Evolutionary conservation across 371 early-diverging fungal genomes (phyloP).

Genomic region (Rhizomucor miehei): DNA sequence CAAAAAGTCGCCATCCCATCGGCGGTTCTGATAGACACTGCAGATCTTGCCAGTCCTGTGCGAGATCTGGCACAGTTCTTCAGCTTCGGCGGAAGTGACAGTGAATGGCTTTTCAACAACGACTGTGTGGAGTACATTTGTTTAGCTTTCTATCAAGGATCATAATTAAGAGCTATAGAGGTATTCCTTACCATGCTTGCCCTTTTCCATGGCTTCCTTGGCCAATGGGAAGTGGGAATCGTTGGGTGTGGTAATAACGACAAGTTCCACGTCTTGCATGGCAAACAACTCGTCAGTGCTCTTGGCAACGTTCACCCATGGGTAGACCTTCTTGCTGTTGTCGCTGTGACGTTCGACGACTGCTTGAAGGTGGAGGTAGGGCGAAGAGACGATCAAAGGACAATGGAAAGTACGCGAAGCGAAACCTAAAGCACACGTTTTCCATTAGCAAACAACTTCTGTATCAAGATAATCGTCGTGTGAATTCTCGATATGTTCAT

Average conservation of each 20-base stretch:
- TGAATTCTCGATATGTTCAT: too few relatives aligned
- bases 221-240: slow-evolving; percentile 64
- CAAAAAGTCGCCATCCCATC: slow-evolving; percentile 83
- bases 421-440: slow-evolving; percentile 17
- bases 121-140: slow-evolving; percentile 20
- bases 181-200: slow-evolving; percentile 61
- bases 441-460: background rate
- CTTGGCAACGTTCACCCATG: slow-evolving; percentile 49
- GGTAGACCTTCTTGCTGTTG: slow-evolving; percentile 44
- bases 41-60: slow-evolving; percentile 56
- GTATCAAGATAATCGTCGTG: background rate
- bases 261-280: slow-evolving; percentile 55
- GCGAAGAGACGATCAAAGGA: slow-evolving; percentile 59
- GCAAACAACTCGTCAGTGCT: slow-evolving; percentile 57
- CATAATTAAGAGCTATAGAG: too few relatives aligned
- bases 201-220: slow-evolving; percentile 58
- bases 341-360: slow-evolving; percentile 59
- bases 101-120: slow-evolving; percentile 83
- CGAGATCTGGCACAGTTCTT: slow-evolving; percentile 53
- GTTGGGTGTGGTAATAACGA: slow-evolving; percentile 75
- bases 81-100: slow-evolving; percentile 58
- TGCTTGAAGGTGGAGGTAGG: slow-evolving; percentile 50
- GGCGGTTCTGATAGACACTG: slow-evolving; percentile 77
- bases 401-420: slow-evolving; percentile 63
- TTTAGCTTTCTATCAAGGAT: background rate